Percentiles rank a stretch among this genome's conserved stretches.
phyloP scores from a whole-genome alignment of 345 rosid species.

The Noccaea caerulescens region DNA sequence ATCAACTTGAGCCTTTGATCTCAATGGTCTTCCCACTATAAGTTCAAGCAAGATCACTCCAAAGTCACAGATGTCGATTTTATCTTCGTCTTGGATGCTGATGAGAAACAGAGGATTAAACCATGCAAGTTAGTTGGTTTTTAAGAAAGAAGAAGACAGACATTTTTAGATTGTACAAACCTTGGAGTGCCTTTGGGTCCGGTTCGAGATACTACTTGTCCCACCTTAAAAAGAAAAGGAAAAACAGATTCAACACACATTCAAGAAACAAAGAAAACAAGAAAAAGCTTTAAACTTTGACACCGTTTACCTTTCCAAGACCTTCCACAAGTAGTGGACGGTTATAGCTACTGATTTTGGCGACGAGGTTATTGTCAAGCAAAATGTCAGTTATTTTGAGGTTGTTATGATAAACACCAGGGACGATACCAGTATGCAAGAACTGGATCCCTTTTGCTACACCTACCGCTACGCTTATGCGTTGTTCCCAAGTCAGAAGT shows the following conservation, averaged over 20 bases:
- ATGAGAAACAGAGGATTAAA: constrained; percentile 34
- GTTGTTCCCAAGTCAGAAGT: constrained; percentile 76
- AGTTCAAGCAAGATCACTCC: constrained; percentile 89
- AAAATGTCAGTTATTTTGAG: constrained; percentile 81
- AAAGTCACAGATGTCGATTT: constrained; percentile 69
- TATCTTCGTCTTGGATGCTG: constrained; percentile 59
- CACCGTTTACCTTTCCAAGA: constrained; percentile 57
- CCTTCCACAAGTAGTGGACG: constrained; percentile 75
- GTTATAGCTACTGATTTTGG: constrained; percentile 87
- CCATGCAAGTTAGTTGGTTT: neutral
- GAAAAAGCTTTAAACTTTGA: neutral
- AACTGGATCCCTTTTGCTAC: constrained; percentile 88
- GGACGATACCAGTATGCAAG: constrained; percentile 89
- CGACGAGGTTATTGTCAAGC: constrained; percentile 76
- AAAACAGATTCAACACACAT: constrained; percentile 23
- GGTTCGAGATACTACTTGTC: constrained; percentile 50
- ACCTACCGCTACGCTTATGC: constrained; percentile 83
- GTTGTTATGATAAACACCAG: constrained; percentile 79
- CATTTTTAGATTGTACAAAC: constrained; percentile 38
- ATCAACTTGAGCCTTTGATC: constrained; percentile 58
- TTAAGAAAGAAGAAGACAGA: neutral
- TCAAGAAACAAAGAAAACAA: constrained; percentile 22
- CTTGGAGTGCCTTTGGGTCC: constrained; percentile 58
- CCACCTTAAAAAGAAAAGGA: constrained; percentile 50
- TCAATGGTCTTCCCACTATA: constrained; percentile 69